A percentile compares a stretch with the other conserved stretches of the same genome.
Conservation (phyloP, 768 basidiomycete genomes). For the Calocybe indica region DNA sequence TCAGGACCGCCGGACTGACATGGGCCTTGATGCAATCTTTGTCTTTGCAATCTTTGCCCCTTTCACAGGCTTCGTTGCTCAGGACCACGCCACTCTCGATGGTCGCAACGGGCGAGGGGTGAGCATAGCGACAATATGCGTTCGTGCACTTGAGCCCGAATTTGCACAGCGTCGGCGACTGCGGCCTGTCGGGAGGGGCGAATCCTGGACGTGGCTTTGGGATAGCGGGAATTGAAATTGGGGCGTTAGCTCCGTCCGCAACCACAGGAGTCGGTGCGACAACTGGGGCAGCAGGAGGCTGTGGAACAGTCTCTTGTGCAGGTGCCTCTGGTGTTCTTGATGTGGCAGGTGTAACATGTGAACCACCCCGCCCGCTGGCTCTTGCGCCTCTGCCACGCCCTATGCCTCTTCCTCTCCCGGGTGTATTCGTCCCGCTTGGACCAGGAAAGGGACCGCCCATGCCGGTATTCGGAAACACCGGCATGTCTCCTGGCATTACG, state of each 20-base stretch:
- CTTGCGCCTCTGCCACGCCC: constrained; percentile 35
- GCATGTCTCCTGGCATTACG: constrained; percentile 44
- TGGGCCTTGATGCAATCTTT: constrained; percentile 91
- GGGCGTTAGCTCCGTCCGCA: constrained; percentile 12
- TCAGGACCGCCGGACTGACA: constrained; percentile 78
- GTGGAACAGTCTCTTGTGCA: background rate
- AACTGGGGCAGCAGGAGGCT: constrained; percentile 20
- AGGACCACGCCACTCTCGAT: constrained; percentile 92
- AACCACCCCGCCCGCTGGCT: constrained; percentile 45
- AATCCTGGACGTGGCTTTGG: constrained; percentile 38
- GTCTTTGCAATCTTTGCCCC: constrained; percentile 85
- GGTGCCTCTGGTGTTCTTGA: constrained; percentile 13
- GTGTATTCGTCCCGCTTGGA: constrained; percentile 20
- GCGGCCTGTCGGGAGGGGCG: constrained; percentile 68
- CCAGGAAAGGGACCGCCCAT: constrained; percentile 15
- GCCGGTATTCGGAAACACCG: constrained; percentile 36
- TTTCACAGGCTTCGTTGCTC: constrained; percentile 89
- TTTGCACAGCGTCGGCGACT: constrained; percentile 91
- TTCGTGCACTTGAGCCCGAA: constrained; percentile 90
- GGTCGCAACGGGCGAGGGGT: constrained; percentile 96
- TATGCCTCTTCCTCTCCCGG: constrained; percentile 38
- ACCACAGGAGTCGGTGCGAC: constrained; percentile 15
- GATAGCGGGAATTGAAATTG: constrained; percentile 15
- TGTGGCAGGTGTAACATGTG: constrained; percentile 14
- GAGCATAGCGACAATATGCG: constrained; percentile 82